phyloP scores from a whole-genome alignment of 176 grass and related monocot genomes.

The Oryza coarctata region DNA sequence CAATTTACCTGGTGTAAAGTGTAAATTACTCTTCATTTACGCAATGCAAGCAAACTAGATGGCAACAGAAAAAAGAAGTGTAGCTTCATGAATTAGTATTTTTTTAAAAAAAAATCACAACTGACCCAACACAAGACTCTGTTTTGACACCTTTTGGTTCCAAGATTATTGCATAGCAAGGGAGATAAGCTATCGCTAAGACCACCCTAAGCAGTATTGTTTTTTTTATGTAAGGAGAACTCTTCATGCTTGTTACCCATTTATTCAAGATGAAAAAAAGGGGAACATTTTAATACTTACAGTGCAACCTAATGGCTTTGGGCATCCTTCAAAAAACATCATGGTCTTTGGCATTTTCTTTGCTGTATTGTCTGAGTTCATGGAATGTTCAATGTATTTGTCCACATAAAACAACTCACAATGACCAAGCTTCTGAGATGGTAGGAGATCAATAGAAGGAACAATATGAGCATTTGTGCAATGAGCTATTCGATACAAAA shows the following conservation, averaged over 20 bases:
- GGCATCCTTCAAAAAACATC: slow-evolving; percentile 98
- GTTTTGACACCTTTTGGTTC: neutral
- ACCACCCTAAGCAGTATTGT: slow-evolving; percentile 12
- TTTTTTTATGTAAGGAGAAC: slow-evolving; percentile 6
- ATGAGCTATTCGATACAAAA: slow-evolving; percentile 75
- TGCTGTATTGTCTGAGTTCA: slow-evolving; percentile 31
- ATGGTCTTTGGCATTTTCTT: slow-evolving; percentile 82
- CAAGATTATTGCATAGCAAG: slow-evolving; percentile 15
- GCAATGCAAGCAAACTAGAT: slow-evolving; percentile 18
- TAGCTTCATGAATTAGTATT: neutral
- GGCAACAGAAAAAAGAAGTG: neutral
- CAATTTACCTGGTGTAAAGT: too few species aligned
- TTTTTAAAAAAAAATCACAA: neutral
- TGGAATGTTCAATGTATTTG: slow-evolving; percentile 72
- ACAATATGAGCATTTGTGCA: slow-evolving; percentile 92
- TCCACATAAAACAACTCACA: slow-evolving; percentile 95
- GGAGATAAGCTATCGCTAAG: slow-evolving; percentile 14
- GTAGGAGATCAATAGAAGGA: slow-evolving; percentile 78
- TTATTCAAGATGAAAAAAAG: slow-evolving; percentile 28
- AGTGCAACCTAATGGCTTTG: slow-evolving; percentile 87
- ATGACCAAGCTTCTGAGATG: slow-evolving; percentile 73
- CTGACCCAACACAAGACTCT: slow-evolving; percentile 10
- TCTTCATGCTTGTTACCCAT: slow-evolving; percentile 19
- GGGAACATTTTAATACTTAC: slow-evolving; percentile 62
- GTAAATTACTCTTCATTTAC: neutral